These are phyloP conservation scores for Gracilaria domingensis DNA, from an alignment of 23 red algal species.

Conservation along the genomic window DNA sequence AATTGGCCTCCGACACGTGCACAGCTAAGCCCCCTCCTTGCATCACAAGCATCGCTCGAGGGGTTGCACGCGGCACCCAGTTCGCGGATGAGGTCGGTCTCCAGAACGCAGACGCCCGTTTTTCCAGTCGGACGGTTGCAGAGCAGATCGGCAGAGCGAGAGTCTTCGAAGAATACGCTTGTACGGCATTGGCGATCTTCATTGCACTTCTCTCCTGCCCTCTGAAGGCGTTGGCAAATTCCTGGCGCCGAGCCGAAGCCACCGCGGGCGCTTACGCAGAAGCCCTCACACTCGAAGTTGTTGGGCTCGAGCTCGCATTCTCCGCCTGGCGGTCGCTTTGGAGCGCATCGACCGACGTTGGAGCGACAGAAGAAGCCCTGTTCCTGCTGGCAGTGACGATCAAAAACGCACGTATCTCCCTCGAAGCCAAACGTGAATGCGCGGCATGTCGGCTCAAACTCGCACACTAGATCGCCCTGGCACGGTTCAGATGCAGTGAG, in stretches of 20 bases:
- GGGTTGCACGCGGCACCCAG: constrained; percentile 11
- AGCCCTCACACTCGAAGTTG: constrained; percentile 28
- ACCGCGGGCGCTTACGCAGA: not conserved
- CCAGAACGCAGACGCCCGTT: not conserved
- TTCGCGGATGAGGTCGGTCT: constrained; percentile 27
- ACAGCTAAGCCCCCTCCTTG: not conserved
- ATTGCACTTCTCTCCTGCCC: not conserved
- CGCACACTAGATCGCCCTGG: not conserved
- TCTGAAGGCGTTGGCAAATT: constrained; percentile 2
- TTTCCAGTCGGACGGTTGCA: not conserved
- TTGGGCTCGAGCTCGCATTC: not conserved
- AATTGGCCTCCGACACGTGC: not conserved
- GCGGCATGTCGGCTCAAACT: constrained; percentile 8
- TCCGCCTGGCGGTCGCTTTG: not conserved
- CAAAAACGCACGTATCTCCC: not conserved
- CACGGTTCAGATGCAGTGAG: not conserved
- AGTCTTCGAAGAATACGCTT: too few relatives aligned
- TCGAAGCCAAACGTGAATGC: constrained; percentile 6
- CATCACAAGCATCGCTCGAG: not conserved
- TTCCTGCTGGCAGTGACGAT: constrained; percentile 24
- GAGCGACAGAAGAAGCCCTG: constrained; percentile 24
- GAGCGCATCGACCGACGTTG: not conserved
- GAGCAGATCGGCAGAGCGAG: not conserved
- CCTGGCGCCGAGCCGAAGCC: not conserved
- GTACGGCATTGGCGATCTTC: constrained; percentile 3